A percentile compares a stretch with the other conserved stretches of the same genome.
Conservation (phyloP, 495 filamentous ascomycete genomes). For the Penicillium angulare region DNA sequence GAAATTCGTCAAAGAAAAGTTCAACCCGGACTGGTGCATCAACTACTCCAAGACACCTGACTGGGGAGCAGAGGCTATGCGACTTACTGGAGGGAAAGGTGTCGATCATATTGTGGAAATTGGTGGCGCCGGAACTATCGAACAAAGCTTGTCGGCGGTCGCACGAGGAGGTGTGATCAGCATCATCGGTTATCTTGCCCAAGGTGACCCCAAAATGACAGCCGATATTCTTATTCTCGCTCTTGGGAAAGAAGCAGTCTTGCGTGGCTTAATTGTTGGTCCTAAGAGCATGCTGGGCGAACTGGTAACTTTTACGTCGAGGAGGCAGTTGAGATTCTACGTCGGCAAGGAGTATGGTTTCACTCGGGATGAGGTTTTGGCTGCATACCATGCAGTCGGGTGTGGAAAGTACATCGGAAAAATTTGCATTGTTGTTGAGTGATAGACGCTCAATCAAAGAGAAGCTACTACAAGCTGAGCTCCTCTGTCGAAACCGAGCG, state of each 20-base stretch:
- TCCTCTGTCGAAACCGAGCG: too few relatives aligned
- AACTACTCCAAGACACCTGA: slow-evolving; percentile 31
- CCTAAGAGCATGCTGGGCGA: slow-evolving; percentile 15
- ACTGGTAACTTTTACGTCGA: slow-evolving; percentile 4
- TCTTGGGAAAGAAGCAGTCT: slow-evolving; percentile 8
- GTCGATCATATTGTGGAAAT: slow-evolving; percentile 13
- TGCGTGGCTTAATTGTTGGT: slow-evolving; percentile 15
- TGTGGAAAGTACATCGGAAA: slow-evolving; percentile 16
- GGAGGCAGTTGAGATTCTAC: slow-evolving; percentile 6
- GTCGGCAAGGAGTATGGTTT: slow-evolving; percentile 17
- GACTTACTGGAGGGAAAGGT: slow-evolving; percentile 28
- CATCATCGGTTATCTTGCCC: slow-evolving; percentile 20
- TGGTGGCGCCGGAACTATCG: slow-evolving; percentile 7
- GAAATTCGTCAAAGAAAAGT: slow-evolving; percentile 12
- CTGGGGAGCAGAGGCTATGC: slow-evolving; percentile 28
- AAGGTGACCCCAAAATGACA: neutral
- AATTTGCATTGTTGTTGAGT: slow-evolving; percentile 14
- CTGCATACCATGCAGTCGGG: slow-evolving; percentile 6
- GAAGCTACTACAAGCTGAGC: too few relatives aligned
- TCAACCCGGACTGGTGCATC: slow-evolving; percentile 21
- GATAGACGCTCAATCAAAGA: too few relatives aligned
- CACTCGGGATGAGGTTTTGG: slow-evolving; percentile 11
- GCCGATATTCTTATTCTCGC: slow-evolving; percentile 11
- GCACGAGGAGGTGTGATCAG: slow-evolving; percentile 13
- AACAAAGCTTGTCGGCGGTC: slow-evolving; percentile 16